Conservation (phyloP, 2,329 filamentous ascomycete genomes). For the Talaromyces sp. region DNA sequence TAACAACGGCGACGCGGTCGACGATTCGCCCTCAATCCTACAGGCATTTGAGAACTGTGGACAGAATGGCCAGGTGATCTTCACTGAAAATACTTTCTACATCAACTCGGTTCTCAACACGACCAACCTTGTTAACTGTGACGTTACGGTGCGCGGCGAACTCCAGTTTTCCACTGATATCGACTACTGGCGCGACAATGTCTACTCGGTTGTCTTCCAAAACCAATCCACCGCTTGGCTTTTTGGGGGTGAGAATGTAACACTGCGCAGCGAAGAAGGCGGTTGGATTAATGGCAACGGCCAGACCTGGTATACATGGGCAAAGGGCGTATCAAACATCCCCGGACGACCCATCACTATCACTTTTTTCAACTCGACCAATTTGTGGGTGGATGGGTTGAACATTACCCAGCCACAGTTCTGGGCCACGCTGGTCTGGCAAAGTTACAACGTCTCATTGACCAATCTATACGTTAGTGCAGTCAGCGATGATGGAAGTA, state of each 20-base stretch:
- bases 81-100: constrained; percentile 20
- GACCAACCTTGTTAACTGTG: constrained; percentile 21
- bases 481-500: constrained; percentile 40
- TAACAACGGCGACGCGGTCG: constrained; percentile 15
- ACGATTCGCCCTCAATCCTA: constrained; percentile 19
- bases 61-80: constrained; percentile 21
- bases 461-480: constrained; percentile 50
- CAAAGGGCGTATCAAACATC: constrained; percentile 41
- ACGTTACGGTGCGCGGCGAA: constrained; percentile 22
- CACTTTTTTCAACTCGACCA: constrained; percentile 46
- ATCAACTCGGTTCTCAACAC: constrained; percentile 20
- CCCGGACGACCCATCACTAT: constrained; percentile 48
- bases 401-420: constrained; percentile 48
- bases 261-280: constrained; percentile 43
- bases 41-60: constrained; percentile 24
- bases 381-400: constrained; percentile 47
- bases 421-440: constrained; percentile 45
- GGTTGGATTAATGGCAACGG: constrained; percentile 55
- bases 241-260: constrained; percentile 50
- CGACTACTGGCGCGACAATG: constrained; percentile 49
- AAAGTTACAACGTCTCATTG: constrained; percentile 48
- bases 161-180: constrained; percentile 42
- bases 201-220: constrained; percentile 50
- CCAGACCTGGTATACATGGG: constrained; percentile 55
- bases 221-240: constrained; percentile 53